phyloP scores from a whole-genome alignment of 164 flowering plant species.

The Litsea cubeba region DNA sequence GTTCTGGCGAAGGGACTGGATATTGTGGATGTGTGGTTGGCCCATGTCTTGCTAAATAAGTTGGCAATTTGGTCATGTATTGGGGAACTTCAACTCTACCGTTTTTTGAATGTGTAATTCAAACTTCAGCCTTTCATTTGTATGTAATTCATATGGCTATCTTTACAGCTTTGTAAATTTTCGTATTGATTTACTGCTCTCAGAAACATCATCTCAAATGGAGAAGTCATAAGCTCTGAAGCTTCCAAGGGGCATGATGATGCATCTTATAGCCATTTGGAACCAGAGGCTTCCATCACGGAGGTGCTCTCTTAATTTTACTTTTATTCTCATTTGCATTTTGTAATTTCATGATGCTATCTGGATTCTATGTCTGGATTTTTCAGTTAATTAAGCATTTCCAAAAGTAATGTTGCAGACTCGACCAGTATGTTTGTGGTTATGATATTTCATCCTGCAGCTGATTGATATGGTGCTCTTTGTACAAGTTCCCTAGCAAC shows the following conservation, averaged over 20 bases:
- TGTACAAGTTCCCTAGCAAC: no score
- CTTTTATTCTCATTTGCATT: constrained; percentile 6
- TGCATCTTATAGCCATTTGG: not conserved
- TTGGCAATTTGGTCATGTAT: no score
- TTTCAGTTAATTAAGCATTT: no score
- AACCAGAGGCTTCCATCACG: constrained; percentile 7
- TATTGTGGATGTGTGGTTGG: not conserved
- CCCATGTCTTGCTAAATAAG: not conserved
- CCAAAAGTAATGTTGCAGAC: no score
- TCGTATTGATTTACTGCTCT: not conserved
- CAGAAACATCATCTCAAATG: constrained; percentile 51
- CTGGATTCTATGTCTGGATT: not conserved
- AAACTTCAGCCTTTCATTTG: not conserved
- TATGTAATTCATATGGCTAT: not conserved
- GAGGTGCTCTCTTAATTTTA: constrained; percentile 35
- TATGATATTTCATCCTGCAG: no score
- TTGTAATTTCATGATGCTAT: not conserved
- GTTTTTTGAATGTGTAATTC: not conserved
- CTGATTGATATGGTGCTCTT: no score
- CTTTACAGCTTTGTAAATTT: not conserved
- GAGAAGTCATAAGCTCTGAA: constrained; percentile 33
- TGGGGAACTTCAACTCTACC: not conserved
- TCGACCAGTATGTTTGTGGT: no score
- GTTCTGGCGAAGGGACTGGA: not conserved
- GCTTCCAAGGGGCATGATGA: constrained; percentile 24